A percentile compares a stretch with the other conserved stretches of the same genome.
These are phyloP conservation scores for Botrytis medusae DNA, from an alignment of 2,329 filamentous ascomycete species.

Conservation along the genomic window DNA sequence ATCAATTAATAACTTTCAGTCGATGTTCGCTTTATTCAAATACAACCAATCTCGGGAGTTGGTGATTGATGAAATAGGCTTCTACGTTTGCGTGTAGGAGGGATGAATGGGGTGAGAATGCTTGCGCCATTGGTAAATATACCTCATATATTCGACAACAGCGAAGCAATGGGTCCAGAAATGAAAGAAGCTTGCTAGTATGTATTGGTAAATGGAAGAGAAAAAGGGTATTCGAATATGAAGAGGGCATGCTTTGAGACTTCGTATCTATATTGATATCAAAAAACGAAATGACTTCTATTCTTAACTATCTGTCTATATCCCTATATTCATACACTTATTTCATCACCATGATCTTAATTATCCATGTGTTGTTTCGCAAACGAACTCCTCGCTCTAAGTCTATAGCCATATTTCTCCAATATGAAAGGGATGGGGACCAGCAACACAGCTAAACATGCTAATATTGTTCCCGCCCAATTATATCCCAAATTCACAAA, in stretches of 20 bases:
- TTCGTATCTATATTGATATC: not conserved
- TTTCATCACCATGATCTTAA: conserved; percentile 4
- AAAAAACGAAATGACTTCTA: not conserved
- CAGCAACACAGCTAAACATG: conserved; percentile 40
- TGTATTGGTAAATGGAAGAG: not conserved
- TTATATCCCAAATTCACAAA: conserved; percentile 41
- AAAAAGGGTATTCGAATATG: not conserved
- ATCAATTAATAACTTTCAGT: no score
- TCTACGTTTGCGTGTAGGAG: no score
- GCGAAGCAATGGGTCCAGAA: not conserved
- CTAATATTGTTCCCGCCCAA: conserved; percentile 43
- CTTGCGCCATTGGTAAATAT: no score
- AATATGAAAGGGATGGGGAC: conserved; percentile 41
- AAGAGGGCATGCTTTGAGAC: not conserved
- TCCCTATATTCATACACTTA: no score
- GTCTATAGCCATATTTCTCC: conserved; percentile 30
- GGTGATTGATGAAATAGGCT: no score
- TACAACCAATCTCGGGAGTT: no score
- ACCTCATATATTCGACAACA: not conserved
- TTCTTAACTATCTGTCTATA: not conserved
- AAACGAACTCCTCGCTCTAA: conserved; percentile 36
- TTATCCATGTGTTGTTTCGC: conserved; percentile 25
- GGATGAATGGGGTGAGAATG: no score
- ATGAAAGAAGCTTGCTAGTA: not conserved
- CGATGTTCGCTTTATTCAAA: no score